Evolutionary conservation across 768 basidiomycete species (phyloP), one percentile per base, ranked within the genome.

Genomic region (Rubroboletus satanas): DNA sequence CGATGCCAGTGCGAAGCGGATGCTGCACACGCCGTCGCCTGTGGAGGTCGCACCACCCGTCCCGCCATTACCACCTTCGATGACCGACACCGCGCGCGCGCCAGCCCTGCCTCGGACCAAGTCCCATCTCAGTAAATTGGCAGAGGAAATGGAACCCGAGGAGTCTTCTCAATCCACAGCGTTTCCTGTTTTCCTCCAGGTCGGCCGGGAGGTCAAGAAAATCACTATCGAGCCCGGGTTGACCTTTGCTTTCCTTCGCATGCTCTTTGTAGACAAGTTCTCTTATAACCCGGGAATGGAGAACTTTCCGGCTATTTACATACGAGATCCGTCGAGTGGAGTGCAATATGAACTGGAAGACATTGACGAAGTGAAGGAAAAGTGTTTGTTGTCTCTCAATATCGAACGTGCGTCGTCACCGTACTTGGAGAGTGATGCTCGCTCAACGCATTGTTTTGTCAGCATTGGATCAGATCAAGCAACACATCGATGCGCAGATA

Each of bases 391-490:
- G 46, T 95, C 91, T 44, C 75, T 99, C 45, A 97, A 98, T 62
- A 94, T 99, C 55, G 96, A 98, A 80, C 91, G 96, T 98, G 72
- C 73, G 95, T 84, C 11, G 18, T 17, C 23, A 11, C 42, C 42
- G 18, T 60, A 15, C 36, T 21, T 9, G n/a, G 35, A n/a, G 26
- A 57, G 33, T 52, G 26, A 51, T 36, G 58, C 11, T 18, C 52
- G 39, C 53, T 60, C 49, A 65, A 37, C 45, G 28, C 38, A 7
- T 4, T 21, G 31, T 50, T 55, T 52, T 56, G 18, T 7, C 63
- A 99, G 96, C 93, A 23, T 85, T 98, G 51, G 95, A 99, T 72
- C 96, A 98, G 69, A 96, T 99, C 71, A 98, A 96, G 69, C 93
- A 98, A 66, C 96, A 99, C 68, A 95, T 99, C 61, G 96, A 99